Conservation (phyloP, 495 filamentous ascomycete genomes). For the Daldinia concentrica region DNA sequence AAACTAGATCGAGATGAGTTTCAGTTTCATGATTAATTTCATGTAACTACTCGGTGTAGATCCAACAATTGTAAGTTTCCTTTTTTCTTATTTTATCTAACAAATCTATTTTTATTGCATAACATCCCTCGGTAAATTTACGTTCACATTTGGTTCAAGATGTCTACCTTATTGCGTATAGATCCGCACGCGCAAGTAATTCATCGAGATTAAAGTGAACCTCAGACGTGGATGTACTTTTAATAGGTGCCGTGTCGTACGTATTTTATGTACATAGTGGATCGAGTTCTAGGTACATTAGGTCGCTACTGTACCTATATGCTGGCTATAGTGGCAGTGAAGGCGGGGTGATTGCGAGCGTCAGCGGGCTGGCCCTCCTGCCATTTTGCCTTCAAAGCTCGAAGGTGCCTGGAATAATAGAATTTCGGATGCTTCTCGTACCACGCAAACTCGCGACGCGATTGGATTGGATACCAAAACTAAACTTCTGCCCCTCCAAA, state of each 20-base stretch:
- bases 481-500: constrained; percentile 33
- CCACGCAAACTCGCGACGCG: constrained; percentile 5
- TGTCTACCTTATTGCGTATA: too few species aligned
- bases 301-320: neutral
- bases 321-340: constrained; percentile 1
- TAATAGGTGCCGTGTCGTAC: neutral
- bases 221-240: neutral
- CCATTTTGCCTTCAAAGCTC: neutral
- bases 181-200: neutral
- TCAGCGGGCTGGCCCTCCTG: neutral
- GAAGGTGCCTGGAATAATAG: neutral
- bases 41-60: neutral
- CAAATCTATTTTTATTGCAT: neutral
- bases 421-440: constrained; percentile 1
- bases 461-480: constrained; percentile 30
- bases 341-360: constrained; percentile 21
- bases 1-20: constrained; percentile 1
- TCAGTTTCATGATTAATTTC: neutral
- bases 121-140: neutral
- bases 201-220: neutral
- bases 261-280: constrained; percentile 1
- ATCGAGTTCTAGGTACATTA: neutral
- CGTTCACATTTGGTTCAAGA: too few species aligned
- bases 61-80: neutral
- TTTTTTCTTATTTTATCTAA: neutral